Evolutionary conservation across 768 basidiomycete genomes (phyloP).

Genomic region (Phanerochaete sordida): DNA sequence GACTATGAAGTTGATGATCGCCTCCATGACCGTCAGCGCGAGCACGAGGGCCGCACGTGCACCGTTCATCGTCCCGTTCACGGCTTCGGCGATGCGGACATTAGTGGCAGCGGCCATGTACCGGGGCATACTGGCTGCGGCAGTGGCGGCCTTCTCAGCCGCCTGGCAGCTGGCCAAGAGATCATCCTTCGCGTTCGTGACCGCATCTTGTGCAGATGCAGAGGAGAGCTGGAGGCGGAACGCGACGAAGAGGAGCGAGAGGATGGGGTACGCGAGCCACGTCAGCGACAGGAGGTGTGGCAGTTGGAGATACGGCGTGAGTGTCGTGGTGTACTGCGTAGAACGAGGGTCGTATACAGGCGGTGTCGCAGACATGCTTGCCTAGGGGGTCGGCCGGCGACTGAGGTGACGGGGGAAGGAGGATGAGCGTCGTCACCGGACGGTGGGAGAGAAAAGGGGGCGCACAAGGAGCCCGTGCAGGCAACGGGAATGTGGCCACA

Average conservation of each 20-base stretch:
- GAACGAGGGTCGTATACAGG: conserved; percentile 56
- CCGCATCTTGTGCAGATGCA: conserved; percentile 60
- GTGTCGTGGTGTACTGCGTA: conserved; percentile 28
- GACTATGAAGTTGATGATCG: conserved; percentile 86
- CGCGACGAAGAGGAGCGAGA: conserved; percentile 85
- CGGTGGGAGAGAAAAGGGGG: conserved; percentile 16
- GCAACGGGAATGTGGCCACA: conserved; percentile 3
- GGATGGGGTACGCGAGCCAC: conserved; percentile 88
- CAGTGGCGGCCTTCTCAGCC: conserved; percentile 77
- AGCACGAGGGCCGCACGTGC: conserved; percentile 72
- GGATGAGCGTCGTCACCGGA: conserved; percentile 20
- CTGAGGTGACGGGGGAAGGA: conserved; percentile 10
- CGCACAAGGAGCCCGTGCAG: conserved; percentile 1
- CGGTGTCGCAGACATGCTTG: conserved; percentile 34
- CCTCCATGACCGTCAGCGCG: conserved; percentile 81
- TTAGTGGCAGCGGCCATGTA: conserved; percentile 85
- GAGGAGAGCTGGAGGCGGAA: conserved; percentile 79
- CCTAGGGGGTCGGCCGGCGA: conserved; percentile 28
- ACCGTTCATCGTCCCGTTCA: conserved; percentile 75
- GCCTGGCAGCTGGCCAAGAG: conserved; percentile 84
- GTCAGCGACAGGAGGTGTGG: conserved; percentile 80
- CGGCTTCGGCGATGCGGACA: conserved; percentile 69
- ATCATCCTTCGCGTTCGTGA: conserved; percentile 66
- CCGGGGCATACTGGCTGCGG: conserved; percentile 84
- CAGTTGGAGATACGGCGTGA: conserved; percentile 82